Percentiles rank a stretch among this genome's conserved stretches.
phyloP scores from a whole-genome alignment of 495 filamentous ascomycete species.

The Aspergillus egyptiacus region DNA sequence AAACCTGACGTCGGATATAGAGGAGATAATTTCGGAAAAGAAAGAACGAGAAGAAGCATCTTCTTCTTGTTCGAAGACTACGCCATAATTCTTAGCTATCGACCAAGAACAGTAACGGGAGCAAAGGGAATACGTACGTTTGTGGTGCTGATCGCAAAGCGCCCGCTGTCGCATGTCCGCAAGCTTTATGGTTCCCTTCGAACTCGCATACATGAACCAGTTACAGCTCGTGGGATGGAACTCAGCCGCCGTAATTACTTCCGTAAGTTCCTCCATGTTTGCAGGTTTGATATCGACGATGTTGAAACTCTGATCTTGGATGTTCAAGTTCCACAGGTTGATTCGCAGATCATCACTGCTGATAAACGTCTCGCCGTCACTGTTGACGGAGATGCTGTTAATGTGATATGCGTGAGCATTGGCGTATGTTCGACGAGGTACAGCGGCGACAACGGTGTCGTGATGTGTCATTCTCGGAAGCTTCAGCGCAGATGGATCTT shows the following conservation, averaged over 20 bases:
- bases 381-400: constrained; percentile 99
- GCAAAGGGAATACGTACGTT: constrained; percentile 57
- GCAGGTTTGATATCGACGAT: constrained; percentile 99
- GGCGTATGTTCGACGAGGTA: constrained; percentile 90
- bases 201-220: constrained; percentile 99
- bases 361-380: constrained; percentile 98
- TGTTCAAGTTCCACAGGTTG: constrained; percentile 98
- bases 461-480: constrained; percentile 94
- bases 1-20: constrained; percentile 97
- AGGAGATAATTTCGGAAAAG: constrained; percentile 99
- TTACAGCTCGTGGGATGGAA: constrained; percentile 98
- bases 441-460: constrained; percentile 95
- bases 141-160: constrained; percentile 90
- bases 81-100: constrained; percentile 9
- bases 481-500: constrained; percentile 74
- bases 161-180: constrained; percentile 97
- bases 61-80: constrained; percentile 98
- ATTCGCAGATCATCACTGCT: constrained; percentile 96
- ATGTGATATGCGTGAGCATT: constrained; percentile 99
- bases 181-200: constrained; percentile 97
- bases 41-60: constrained; percentile 98
- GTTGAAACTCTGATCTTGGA: constrained; percentile 99
- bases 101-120: not conserved
- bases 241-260: constrained; percentile 97
- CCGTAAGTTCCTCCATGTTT: constrained; percentile 99